phyloP scores from a whole-genome alignment of 257 asterid genomes.

The Gentiana macrophylla region DNA sequence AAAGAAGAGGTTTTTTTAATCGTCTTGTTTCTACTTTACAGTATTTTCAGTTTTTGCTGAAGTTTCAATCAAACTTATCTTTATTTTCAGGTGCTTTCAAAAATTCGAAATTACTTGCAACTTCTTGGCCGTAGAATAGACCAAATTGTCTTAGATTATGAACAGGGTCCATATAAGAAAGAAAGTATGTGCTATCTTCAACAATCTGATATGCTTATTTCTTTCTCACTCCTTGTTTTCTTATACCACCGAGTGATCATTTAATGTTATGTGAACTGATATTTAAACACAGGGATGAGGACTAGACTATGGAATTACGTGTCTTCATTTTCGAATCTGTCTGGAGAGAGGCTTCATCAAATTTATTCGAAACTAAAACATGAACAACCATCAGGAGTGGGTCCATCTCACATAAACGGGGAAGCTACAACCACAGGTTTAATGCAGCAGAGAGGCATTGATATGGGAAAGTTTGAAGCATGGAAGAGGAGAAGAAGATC shows the following conservation, averaged over 20 bases:
- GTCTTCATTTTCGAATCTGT: slow-evolving; percentile 73
- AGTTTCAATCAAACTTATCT: slow-evolving; percentile 9
- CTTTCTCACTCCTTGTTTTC: background rate
- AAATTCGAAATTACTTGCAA: slow-evolving; percentile 79
- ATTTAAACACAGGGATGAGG: slow-evolving; percentile 67
- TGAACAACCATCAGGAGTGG: slow-evolving; percentile 66
- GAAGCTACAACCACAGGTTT: slow-evolving; percentile 25
- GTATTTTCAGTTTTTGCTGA: slow-evolving; percentile 6
- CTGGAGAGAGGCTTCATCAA: slow-evolving; percentile 90
- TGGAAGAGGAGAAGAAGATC: slow-evolving; percentile 95
- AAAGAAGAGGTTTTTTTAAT: slow-evolving; percentile 62
- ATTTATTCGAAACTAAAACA: slow-evolving; percentile 75
- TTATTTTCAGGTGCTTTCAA: slow-evolving; percentile 64
- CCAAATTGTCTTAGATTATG: slow-evolving; percentile 64
- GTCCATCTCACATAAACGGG: slow-evolving; percentile 50
- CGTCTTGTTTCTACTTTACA: slow-evolving; percentile 8
- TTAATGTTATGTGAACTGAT: slow-evolving; percentile 2
- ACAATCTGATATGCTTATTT: background rate
- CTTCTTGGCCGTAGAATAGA: slow-evolving; percentile 94
- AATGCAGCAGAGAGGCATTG: slow-evolving; percentile 57
- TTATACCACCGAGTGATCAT: background rate
- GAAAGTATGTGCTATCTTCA: slow-evolving; percentile 47
- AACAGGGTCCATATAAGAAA: slow-evolving; percentile 65
- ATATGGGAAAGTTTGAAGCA: slow-evolving; percentile 80
- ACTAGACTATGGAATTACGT: slow-evolving; percentile 93